Conservation (phyloP, 176 grass and related monocot species). For the Elaeis guineensis region DNA sequence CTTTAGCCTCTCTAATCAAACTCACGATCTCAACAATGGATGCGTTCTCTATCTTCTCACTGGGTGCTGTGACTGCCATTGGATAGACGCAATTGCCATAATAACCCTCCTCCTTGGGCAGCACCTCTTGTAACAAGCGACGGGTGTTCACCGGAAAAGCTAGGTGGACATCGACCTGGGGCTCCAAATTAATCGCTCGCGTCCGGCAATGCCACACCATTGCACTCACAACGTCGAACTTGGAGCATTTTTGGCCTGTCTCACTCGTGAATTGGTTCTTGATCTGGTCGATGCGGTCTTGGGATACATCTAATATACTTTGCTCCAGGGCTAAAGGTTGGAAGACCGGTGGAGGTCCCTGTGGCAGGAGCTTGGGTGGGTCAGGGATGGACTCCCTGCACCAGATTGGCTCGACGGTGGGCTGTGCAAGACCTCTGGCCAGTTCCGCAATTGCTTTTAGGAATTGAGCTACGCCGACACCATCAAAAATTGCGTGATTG, state of each 20-base stretch:
- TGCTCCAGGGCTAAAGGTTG: slow-evolving; percentile 33
- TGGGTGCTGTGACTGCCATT: slow-evolving; percentile 23
- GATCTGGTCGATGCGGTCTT: slow-evolving; percentile 32
- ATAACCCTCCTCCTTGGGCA: slow-evolving; percentile 22
- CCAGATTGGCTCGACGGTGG: slow-evolving; percentile 41
- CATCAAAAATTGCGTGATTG: too few relatives aligned
- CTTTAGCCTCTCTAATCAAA: slow-evolving; percentile 51
- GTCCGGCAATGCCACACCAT: slow-evolving; percentile 56
- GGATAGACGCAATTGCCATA: slow-evolving; percentile 75
- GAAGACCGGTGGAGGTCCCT: slow-evolving; percentile 31
- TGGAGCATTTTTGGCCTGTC: slow-evolving; percentile 59
- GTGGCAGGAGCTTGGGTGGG: slow-evolving; percentile 24
- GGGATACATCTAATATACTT: slow-evolving; percentile 39
- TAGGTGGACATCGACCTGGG: slow-evolving; percentile 26
- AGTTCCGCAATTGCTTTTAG: slow-evolving; percentile 21
- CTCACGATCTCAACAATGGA: slow-evolving; percentile 43
- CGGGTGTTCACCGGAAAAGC: slow-evolving; percentile 54
- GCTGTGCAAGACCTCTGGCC: slow-evolving; percentile 39
- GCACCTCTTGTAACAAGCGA: slow-evolving; percentile 39
- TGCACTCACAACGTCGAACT: slow-evolving; percentile 47
- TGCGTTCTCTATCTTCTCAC: slow-evolving; percentile 14
- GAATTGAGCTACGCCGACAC: too few relatives aligned
- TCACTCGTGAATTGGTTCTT: slow-evolving; percentile 42
- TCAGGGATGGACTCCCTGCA: slow-evolving; percentile 45
- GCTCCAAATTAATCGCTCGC: slow-evolving; percentile 34